Percentiles rank a stretch among this genome's conserved stretches.
Evolutionary conservation across 441 rosid genomes (phyloP).

Genomic region (Theobroma grandiflorum): DNA sequence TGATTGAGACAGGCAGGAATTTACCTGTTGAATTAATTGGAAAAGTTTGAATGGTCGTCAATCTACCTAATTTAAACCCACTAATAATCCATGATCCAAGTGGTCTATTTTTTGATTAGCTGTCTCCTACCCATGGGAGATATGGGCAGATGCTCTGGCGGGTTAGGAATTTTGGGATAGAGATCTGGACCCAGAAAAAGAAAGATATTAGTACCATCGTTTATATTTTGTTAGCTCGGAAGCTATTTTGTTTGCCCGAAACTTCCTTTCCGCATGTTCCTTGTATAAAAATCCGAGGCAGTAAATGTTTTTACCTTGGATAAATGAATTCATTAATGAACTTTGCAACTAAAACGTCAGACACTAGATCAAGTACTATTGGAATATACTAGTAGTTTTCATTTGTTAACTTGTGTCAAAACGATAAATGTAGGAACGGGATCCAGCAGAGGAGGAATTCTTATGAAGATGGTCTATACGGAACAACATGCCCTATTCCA

Average conservation of each 20-base stretch:
- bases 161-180: background rate
- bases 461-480: constrained; percentile 76
- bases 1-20: background rate
- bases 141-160: background rate
- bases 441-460: constrained; percentile 88
- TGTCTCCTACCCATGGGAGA: constrained; percentile 35
- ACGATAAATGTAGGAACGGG: constrained; percentile 61
- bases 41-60: background rate
- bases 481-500: constrained; percentile 95
- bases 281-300: background rate
- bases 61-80: background rate
- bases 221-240: background rate
- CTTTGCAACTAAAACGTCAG: background rate
- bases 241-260: background rate
- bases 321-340: background rate
- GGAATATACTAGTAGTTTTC: background rate
- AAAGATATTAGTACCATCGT: background rate
- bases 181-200: constrained; percentile 16
- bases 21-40: background rate
- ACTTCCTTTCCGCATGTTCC: background rate
- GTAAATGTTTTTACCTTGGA: background rate
- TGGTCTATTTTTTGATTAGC: constrained; percentile 33
- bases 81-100: constrained; percentile 7
- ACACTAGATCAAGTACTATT: background rate
- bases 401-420: background rate